Evolutionary conservation across 768 basidiomycete genomes (phyloP), one percentile per base, ranked within the genome.

Genomic region (Agrocybe praecox): DNA sequence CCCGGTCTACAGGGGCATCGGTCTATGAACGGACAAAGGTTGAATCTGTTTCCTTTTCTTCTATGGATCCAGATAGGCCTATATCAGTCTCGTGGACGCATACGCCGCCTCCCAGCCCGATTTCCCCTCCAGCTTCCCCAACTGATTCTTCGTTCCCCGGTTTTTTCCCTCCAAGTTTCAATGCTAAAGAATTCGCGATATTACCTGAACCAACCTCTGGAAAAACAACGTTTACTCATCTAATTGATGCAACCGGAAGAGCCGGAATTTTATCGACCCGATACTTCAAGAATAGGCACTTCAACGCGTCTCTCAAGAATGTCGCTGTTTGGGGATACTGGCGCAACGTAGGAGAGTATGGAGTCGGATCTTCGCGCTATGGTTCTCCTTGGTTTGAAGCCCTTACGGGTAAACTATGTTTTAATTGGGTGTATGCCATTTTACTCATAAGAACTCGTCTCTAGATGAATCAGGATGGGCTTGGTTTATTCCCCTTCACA

Each of bases 271-370:
- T 92, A 70, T 89, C 88, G 7, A 84, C 82, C 12, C 80, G 76
- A 46, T 90, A 90, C 64, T 71, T 90, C 23, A 86, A 86, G 65
- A 89, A 88, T 65, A 77, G 90, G 43, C 82, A 78, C 59, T 86
- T 83, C 67, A 91, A 89, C 54, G 78, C 80, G 33, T 84, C 85
- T 3, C 65, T 92, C 52, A 86, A 83, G 65, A 92, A 92, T 63
- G 77, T 90, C 15, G 90, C 89, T 2, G 75, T 87, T 19, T 92
- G 90, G 90, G 89, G 84, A 3, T 92, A 92, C 63, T 92, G 88
- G 88, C 75, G 67, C 36, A 76, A 78, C 18, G 78, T 79, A 0
- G 77, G 72, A 15, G 74, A 73, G 33, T 92, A 87, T 64, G 82
- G 81, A 3, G 56, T 57, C 22, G 80, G 78, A 42, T 80, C 83